These are phyloP conservation scores for Pythium monospermum DNA, from an alignment of 352 stramenopile species.

Conservation along the genomic window DNA sequence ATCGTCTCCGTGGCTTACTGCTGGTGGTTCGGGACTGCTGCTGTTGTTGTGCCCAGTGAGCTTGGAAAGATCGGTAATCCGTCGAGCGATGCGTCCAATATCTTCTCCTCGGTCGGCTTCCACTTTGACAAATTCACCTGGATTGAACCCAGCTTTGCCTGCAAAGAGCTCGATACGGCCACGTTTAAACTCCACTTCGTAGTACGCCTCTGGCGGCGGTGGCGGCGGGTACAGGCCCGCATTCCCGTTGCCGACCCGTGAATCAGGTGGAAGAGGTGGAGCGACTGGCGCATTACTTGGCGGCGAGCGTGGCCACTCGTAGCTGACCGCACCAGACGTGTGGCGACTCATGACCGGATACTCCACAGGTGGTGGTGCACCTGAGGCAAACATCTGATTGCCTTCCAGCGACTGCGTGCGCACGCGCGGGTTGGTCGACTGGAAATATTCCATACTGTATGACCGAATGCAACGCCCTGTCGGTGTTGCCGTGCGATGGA, in stretches of 20 bases:
- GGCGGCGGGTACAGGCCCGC: conserved; percentile 41
- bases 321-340: conserved; percentile 50
- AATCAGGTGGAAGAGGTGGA: conserved; percentile 62
- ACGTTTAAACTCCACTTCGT: conserved; percentile 96
- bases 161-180: conserved; percentile 89
- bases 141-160: conserved; percentile 76
- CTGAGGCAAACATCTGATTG: conserved; percentile 44
- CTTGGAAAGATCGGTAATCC: conserved; percentile 82
- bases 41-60: conserved; percentile 28
- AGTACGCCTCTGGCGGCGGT: conserved; percentile 79
- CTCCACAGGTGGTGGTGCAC: conserved; percentile 34
- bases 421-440: conserved; percentile 40
- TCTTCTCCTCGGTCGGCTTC: conserved; percentile 97
- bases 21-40: conserved; percentile 25
- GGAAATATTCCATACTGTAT: conserved; percentile 76
- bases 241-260: conserved; percentile 1
- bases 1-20: conserved; percentile 35
- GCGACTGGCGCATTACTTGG: conserved; percentile 30
- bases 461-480: conserved; percentile 55
- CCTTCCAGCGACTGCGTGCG: conserved; percentile 78
- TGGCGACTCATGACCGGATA: conserved; percentile 58
- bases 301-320: conserved; percentile 57
- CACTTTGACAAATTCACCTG: conserved; percentile 94
- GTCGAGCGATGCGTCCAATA: conserved; percentile 92
- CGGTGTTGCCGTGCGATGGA: conserved; percentile 19